Percentiles rank a stretch among this genome's conserved stretches.
Conservation (phyloP, 805 yeast species). For the Novakomyces olei region DNA sequence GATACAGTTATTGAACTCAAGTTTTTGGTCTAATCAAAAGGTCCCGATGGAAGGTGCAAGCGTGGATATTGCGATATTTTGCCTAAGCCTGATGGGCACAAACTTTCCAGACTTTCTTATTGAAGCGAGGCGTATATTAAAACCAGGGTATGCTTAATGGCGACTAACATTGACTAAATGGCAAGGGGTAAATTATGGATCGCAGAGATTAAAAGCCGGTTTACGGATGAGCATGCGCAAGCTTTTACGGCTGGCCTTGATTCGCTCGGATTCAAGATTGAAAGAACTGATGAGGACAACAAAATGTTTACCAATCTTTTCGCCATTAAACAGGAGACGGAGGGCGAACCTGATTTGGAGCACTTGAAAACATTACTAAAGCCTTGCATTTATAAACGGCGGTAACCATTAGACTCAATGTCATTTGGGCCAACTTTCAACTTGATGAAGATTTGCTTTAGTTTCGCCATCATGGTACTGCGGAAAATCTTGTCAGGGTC, state of each 20-base stretch:
- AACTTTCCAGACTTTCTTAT: slow-evolving; percentile 76
- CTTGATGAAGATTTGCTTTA: too few relatives aligned
- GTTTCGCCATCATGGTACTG: too few relatives aligned
- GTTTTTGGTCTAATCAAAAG: too few relatives aligned
- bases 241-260: slow-evolving; percentile 66
- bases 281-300: slow-evolving; percentile 63
- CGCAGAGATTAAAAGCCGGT: slow-evolving; percentile 87
- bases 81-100: slow-evolving; percentile 88
- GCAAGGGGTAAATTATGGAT: slow-evolving; percentile 93
- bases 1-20: too few relatives aligned
- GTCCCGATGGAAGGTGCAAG: slow-evolving; percentile 59
- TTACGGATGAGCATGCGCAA: slow-evolving; percentile 31
- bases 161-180: slow-evolving; percentile 7
- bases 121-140: slow-evolving; percentile 70
- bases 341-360: slow-evolving; percentile 22
- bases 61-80: slow-evolving; percentile 74
- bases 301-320: slow-evolving; percentile 90
- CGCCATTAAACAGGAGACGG: slow-evolving; percentile 48
- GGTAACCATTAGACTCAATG: slow-evolving; percentile 29
- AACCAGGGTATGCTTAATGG: slow-evolving; percentile 25
- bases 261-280: slow-evolving; percentile 64
- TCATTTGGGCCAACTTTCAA: too few relatives aligned
- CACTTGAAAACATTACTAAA: slow-evolving; percentile 82
- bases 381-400: slow-evolving; percentile 87
- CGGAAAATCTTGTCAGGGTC: too few relatives aligned